These are phyloP conservation scores for Piper betle DNA, from an alignment of 164 flowering plant genomes.

Conservation along the genomic window DNA sequence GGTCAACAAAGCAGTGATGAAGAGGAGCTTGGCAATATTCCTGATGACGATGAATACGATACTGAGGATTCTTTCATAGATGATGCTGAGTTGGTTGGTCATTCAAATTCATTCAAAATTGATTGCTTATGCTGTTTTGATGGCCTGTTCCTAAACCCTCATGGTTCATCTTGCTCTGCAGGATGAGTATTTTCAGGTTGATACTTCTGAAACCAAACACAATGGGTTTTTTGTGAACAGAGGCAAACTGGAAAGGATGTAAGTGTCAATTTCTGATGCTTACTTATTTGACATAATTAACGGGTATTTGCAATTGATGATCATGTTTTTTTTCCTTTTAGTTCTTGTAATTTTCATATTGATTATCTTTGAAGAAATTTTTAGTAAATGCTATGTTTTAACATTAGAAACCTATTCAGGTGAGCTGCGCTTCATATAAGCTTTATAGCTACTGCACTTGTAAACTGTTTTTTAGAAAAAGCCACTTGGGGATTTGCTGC, in stretches of 20 bases:
- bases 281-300: too few species aligned
- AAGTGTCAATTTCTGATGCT: constrained; percentile 13
- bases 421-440: too few species aligned
- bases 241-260: constrained; percentile 83
- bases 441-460: too few species aligned
- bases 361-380: too few species aligned
- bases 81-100: constrained; percentile 87
- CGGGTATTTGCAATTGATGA: neutral
- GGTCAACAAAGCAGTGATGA: constrained; percentile 92
- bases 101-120: neutral
- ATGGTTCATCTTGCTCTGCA: constrained; percentile 19
- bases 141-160: neutral
- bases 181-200: constrained; percentile 99
- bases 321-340: too few species aligned
- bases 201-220: constrained; percentile 73
- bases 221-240: constrained; percentile 92
- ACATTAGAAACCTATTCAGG: too few species aligned
- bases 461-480: too few species aligned
- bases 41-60: constrained; percentile 97
- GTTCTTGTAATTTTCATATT: neutral
- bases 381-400: too few species aligned
- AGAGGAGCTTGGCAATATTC: constrained; percentile 70
- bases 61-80: constrained; percentile 98
- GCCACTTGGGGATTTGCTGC: too few species aligned
- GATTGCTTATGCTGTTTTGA: neutral